Evolutionary conservation across 441 rosid genomes (phyloP).

Genomic region (Corymbia citriodora): DNA sequence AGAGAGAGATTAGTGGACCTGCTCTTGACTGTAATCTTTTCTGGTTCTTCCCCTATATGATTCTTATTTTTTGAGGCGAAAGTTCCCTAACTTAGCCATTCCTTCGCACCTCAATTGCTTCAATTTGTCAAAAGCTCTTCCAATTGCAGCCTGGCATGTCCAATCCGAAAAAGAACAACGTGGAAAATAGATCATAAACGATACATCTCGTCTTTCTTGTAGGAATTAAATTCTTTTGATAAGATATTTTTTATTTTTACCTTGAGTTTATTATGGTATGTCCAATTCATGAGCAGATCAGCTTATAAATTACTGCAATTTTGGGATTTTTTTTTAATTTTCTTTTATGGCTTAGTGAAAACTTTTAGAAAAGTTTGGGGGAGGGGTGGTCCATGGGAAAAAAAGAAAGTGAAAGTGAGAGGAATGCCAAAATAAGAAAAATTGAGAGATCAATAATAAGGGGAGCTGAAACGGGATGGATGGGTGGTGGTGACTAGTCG

Average conservation of each 20-base stretch:
- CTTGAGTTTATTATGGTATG: background rate
- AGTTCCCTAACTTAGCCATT: background rate
- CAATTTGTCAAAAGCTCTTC: background rate
- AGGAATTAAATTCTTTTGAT: background rate
- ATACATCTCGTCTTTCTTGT: fast-evolving
- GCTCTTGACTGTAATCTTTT: background rate
- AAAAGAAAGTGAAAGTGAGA: background rate
- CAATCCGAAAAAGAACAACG: fast-evolving
- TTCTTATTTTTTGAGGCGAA: background rate
- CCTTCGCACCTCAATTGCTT: background rate
- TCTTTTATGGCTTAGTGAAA: background rate
- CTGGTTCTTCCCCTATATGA: background rate
- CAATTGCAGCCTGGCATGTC: background rate
- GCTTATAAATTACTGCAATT: background rate
- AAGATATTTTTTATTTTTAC: background rate
- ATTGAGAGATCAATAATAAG: background rate
- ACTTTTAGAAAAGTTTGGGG: background rate
- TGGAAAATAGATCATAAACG: background rate
- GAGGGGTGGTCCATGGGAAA: background rate
- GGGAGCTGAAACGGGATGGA: background rate
- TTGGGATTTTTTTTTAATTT: background rate
- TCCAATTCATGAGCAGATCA: background rate
- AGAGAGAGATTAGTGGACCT: background rate
- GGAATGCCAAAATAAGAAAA: background rate
- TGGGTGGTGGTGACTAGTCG: background rate